Conservation (phyloP, 805 yeast species). For the Hanseniaspora thailandica region DNA sequence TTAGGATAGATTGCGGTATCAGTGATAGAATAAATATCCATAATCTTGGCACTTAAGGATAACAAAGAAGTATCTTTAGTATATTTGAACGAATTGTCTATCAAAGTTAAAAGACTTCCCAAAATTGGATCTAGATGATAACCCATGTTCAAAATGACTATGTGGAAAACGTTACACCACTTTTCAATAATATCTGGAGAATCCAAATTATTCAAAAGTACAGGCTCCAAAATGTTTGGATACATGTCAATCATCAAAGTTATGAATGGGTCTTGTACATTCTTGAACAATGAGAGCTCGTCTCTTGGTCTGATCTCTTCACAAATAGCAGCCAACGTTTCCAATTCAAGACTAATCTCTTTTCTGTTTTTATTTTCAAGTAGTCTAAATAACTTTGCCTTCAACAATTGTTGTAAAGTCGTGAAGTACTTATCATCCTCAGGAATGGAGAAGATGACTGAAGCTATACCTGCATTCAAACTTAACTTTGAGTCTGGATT, state of each 20-base stretch:
- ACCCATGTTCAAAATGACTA: constrained; percentile 6
- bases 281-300: not conserved
- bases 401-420: constrained; percentile 2
- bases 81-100: constrained; percentile 57
- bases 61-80: constrained; percentile 71
- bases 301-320: constrained; percentile 13
- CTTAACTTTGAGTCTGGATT: constrained; percentile 46
- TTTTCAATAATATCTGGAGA: constrained; percentile 6
- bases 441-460: constrained; percentile 6
- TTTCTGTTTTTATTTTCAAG: not conserved
- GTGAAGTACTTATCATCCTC: not conserved
- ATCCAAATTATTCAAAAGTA: not conserved
- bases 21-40: constrained; percentile 43
- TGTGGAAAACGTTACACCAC: not conserved
- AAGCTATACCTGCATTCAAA: constrained; percentile 59
- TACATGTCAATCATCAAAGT: constrained; percentile 3
- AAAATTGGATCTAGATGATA: constrained; percentile 36
- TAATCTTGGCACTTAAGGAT: constrained; percentile 78
- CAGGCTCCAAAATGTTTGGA: constrained; percentile 6
- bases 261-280: constrained; percentile 1
- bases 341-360: not conserved
- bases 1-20: constrained; percentile 2
- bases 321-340: constrained; percentile 8
- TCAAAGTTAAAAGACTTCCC: constrained; percentile 50
- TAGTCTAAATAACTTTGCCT: not conserved